Evolutionary conservation across 805 yeast genomes (phyloP).

Genomic region (Yarrowia phangngaensis): DNA sequence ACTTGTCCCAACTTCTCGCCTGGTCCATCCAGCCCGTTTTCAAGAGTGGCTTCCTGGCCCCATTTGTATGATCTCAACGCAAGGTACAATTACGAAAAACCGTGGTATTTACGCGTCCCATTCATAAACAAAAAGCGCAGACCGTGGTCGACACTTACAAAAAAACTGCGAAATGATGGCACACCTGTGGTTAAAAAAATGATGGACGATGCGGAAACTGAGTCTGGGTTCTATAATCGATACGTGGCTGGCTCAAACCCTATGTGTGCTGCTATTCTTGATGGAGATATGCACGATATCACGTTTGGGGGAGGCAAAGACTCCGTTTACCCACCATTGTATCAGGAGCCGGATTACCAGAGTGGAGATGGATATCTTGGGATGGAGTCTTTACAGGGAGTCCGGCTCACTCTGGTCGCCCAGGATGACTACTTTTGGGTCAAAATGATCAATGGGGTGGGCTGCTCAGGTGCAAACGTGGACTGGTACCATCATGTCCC

Average conservation of each 20-base stretch:
- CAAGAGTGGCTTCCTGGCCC: constrained; percentile 18
- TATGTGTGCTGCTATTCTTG: constrained; percentile 11
- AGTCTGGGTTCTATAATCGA: constrained; percentile 15
- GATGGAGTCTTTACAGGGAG: constrained; percentile 7
- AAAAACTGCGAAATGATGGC: constrained; percentile 5
- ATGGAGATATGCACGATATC: constrained; percentile 17
- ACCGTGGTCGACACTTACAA: background rate
- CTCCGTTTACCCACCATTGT: constrained; percentile 2
- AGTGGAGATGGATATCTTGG: constrained; percentile 7
- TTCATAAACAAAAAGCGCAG: background rate
- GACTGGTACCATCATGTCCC: constrained; percentile 17
- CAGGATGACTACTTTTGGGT: constrained; percentile 13
- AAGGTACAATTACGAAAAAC: constrained; percentile 11
- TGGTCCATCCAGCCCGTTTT: constrained; percentile 13
- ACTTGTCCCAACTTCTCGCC: constrained; percentile 7
- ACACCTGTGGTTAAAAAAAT: constrained; percentile 5
- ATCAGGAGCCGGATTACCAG: constrained; percentile 23
- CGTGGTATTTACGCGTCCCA: constrained; percentile 13
- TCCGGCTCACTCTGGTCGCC: constrained; percentile 9
- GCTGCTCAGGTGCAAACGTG: constrained; percentile 14
- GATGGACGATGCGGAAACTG: constrained; percentile 18
- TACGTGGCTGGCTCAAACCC: constrained; percentile 20
- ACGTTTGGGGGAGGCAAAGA: background rate
- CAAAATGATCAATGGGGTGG: constrained; percentile 5
- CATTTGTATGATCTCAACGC: constrained; percentile 26